These are phyloP conservation scores for Gardenia jasminoides DNA, from an alignment of 257 asterid species.

Conservation along the genomic window DNA sequence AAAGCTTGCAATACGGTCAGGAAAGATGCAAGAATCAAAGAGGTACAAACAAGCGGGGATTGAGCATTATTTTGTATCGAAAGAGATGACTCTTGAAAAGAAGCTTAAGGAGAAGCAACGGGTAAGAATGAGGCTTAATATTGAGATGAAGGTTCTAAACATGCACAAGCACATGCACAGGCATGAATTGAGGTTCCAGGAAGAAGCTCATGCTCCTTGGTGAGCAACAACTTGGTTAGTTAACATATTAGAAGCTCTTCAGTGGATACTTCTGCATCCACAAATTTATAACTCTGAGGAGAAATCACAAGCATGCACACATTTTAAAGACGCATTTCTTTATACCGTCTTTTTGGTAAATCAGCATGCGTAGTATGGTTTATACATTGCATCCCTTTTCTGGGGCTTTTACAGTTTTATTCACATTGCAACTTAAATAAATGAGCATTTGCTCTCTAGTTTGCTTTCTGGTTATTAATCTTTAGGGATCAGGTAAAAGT, in stretches of 20 bases:
- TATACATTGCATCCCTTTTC: too few relatives aligned
- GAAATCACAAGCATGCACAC: neutral
- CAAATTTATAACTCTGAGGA: too few relatives aligned
- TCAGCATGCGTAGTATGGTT: too few relatives aligned
- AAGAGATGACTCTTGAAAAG: conserved; percentile 1
- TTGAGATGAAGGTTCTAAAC: neutral
- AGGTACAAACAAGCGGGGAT: conserved; percentile 7
- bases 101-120: neutral
- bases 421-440: too few relatives aligned
- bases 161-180: neutral
- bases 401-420: too few relatives aligned
- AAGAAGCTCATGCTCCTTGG: conserved; percentile 2
- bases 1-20: neutral
- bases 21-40: neutral
- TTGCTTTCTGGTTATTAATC: neutral
- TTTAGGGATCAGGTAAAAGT: neutral
- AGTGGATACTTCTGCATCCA: neutral
- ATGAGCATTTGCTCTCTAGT: too few relatives aligned
- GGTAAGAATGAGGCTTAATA: neutral
- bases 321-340: too few relatives aligned
- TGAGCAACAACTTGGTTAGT: neutral
- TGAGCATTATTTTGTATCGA: neutral
- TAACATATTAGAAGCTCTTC: neutral
- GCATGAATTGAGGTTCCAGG: neutral
- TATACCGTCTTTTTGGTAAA: too few relatives aligned